These are phyloP conservation scores for Neonectria ditissima DNA, from an alignment of 2,329 filamentous ascomycete species.

Conservation along the genomic window DNA sequence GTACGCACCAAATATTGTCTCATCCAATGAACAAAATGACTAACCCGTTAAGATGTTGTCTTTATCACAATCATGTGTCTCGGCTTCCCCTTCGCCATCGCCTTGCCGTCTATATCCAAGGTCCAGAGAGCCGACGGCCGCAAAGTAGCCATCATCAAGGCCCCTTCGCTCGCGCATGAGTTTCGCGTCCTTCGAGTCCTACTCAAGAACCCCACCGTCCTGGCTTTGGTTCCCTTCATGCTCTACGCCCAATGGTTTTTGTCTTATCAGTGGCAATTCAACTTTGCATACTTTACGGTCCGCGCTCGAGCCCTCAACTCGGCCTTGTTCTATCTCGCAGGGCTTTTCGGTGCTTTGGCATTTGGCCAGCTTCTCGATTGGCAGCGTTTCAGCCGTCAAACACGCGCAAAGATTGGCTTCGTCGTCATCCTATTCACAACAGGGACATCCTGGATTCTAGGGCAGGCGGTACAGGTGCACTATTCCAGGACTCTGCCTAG, in stretches of 20 bases:
- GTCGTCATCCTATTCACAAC: background rate
- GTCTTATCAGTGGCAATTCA: conserved; percentile 6
- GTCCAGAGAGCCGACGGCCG: background rate
- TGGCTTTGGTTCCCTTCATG: conserved; percentile 3
- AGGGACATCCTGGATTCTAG: conserved; percentile 1
- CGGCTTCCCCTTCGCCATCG: conserved; percentile 3
- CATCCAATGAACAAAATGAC: too few relatives aligned
- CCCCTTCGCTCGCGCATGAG: background rate
- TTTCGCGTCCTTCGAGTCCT: background rate
- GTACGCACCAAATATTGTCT: too few relatives aligned
- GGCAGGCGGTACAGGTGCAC: background rate
- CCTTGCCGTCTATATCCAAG: background rate
- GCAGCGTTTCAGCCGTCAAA: conserved; percentile 1
- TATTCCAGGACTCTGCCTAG: background rate
- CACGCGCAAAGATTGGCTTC: background rate
- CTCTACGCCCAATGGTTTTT: conserved; percentile 5
- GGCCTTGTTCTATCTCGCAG: background rate
- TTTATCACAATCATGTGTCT: conserved; percentile 10
- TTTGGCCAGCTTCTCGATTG: conserved; percentile 2
- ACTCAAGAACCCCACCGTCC: background rate
- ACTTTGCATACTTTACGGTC: conserved; percentile 10
- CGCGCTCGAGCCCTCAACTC: conserved; percentile 5
- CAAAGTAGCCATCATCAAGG: background rate
- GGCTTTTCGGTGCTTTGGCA: background rate
- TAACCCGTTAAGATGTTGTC: background rate